Conservation (phyloP, 2,329 filamentous ascomycete species). For the Fusarium concolor region DNA sequence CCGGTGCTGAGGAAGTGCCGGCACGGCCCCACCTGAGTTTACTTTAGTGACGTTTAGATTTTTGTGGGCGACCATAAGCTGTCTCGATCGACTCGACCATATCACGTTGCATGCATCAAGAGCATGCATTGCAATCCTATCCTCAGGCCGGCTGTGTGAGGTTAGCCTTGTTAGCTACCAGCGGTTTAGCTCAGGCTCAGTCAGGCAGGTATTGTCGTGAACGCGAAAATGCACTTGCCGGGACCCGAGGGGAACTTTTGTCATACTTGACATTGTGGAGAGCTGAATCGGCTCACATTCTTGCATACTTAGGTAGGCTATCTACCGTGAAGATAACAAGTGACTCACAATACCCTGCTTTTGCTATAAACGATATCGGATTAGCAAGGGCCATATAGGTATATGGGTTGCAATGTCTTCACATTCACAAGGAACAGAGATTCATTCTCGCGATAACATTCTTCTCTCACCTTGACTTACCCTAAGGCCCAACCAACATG, state of each 20-base stretch:
- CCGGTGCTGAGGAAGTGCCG: slow-evolving; percentile 17
- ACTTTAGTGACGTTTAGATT: slow-evolving; percentile 31
- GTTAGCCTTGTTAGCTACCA: neutral
- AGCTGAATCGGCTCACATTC: neutral
- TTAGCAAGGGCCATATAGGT: neutral
- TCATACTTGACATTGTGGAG: neutral
- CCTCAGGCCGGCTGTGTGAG: slow-evolving; percentile 8
- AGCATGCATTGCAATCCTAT: slow-evolving; percentile 3
- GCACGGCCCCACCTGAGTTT: slow-evolving; percentile 25
- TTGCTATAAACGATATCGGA: slow-evolving; percentile 4
- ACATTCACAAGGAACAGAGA: neutral
- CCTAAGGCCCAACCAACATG: slow-evolving; percentile 29
- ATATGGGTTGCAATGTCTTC: neutral
- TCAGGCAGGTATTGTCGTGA: neutral
- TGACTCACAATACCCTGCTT: slow-evolving; percentile 9
- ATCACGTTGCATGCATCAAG: neutral
- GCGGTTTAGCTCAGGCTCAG: neutral
- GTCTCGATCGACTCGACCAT: neutral
- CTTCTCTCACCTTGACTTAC: neutral
- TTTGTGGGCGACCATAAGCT: slow-evolving; percentile 16
- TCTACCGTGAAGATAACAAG: neutral
- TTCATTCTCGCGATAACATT: neutral
- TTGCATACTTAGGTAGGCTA: too few species aligned
- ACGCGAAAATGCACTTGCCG: neutral
- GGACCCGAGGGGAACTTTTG: slow-evolving; percentile 21